Evolutionary conservation across 2,329 filamentous ascomycete species (phyloP).

Genomic region (Penicillium brasilianum): DNA sequence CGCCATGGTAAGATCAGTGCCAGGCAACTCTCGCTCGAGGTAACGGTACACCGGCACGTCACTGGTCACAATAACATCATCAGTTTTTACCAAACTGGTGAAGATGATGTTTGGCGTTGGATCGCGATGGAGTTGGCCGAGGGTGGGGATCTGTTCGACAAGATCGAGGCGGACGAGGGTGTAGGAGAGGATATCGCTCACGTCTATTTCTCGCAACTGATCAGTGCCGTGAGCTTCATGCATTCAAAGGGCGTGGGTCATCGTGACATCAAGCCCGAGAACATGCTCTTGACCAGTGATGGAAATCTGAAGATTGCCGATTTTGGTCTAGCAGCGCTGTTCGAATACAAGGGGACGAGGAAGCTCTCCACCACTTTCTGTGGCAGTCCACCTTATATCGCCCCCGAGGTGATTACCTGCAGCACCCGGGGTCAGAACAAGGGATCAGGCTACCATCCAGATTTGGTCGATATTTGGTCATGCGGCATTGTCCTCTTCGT

Average conservation of each 20-base stretch:
- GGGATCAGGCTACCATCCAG: conserved; percentile 61
- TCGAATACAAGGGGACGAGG: conserved; percentile 81
- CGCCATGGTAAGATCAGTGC: conserved; percentile 85
- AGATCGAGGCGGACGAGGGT: conserved; percentile 96
- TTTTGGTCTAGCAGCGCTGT: conserved; percentile 94
- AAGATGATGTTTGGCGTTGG: conserved; percentile 89
- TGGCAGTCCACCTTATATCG: conserved; percentile 95
- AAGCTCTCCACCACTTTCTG: conserved; percentile 89
- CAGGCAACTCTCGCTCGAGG: conserved; percentile 91
- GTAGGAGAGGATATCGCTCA: conserved; percentile 95
- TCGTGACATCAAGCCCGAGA: conserved; percentile 90
- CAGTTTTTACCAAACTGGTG: conserved; percentile 84
- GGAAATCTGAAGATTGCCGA: conserved; percentile 94
- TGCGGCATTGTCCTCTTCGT: conserved; percentile 98
- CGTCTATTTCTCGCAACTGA: conserved; percentile 91
- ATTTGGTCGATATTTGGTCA: conserved; percentile 93
- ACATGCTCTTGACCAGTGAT: conserved; percentile 82
- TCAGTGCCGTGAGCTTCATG: conserved; percentile 91
- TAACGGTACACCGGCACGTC: conserved; percentile 85
- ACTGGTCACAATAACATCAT: conserved; percentile 93
- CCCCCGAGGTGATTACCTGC: conserved; percentile 78
- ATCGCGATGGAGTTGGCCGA: conserved; percentile 98
- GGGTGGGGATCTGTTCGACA: conserved; percentile 96
- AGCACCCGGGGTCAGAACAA: conserved; percentile 56
- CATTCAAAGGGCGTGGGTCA: conserved; percentile 95